Base-by-base conservation (phyloP, 2,329 filamentous ascomycete genomes). In the Calonectria hawksworthii region DNA sequence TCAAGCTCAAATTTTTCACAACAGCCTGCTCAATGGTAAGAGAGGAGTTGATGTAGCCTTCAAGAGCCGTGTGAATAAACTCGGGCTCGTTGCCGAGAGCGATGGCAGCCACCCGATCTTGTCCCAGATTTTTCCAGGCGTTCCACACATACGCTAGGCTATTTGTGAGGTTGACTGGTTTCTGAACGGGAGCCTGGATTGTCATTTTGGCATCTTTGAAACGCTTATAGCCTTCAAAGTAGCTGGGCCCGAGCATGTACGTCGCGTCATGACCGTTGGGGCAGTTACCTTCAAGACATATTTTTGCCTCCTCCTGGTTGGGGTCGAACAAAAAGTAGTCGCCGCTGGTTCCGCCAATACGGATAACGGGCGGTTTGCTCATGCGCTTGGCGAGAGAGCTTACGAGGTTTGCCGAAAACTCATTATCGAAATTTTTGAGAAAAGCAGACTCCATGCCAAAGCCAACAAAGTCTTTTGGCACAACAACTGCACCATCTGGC, bases 131-230 rank as follows among this genome's bases (percentile, higher is more conserved):
- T 18, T 44, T 44, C 59, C 59, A 63, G 30, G 59, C 59, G 26
- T 44, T 36, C 59, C 36, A 63, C 14, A 63, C 36, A 41, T 41
- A 63, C 13, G 59, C 23, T 23, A 63, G n/a, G 16, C 34, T 63
- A 14, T 63, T 63, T 13, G 36, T 44, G 14, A 63, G 13, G 36
- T 44, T 44, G 23, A 63, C 38, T 10, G 36, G 59, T 18, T 44
- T 44, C 38, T 44, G 14, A 11, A 63, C 34, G 9, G 36, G 59
- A 13, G 23, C 59, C 21, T 63, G 59, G 10, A 63, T 44, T 6
- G 36, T 63, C 59, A 63, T 63, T 13, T 30, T 63, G 23, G 59
- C 59, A n/a, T 63, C 36, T 14, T 44, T 63, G 36, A 63, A 63
- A 44, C 59, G 36, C 36, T 41, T 41, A 7, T 63, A 63, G 23